phyloP scores from a whole-genome alignment of 2,329 filamentous ascomycete genomes.

The Fusarium xyrophilum region DNA sequence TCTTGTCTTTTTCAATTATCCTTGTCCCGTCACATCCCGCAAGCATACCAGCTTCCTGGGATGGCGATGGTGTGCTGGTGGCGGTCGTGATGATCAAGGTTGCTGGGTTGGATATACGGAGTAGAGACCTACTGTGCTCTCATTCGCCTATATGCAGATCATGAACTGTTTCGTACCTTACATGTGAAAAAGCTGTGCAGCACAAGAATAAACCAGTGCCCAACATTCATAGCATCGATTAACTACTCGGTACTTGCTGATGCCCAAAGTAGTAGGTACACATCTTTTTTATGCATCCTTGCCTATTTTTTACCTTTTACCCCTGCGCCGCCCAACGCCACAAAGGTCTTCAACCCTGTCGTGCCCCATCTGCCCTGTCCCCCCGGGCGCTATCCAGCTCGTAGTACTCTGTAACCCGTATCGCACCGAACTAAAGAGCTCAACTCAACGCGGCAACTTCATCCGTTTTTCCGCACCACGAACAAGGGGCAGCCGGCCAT shows the following conservation, averaged over 20 bases:
- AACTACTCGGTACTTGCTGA: not conserved
- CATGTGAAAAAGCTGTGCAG: not conserved
- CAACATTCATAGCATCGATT: not conserved
- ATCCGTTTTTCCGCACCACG: conserved; percentile 24
- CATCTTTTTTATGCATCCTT: conserved; percentile 23
- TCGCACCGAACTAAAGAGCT: conserved; percentile 9
- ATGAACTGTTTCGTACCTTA: not conserved
- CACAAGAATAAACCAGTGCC: not conserved
- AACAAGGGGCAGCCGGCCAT: conserved; percentile 16
- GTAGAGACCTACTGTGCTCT: not conserved
- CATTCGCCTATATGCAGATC: not conserved
- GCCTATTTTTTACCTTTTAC: conserved; percentile 8
- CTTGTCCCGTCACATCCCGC: conserved; percentile 19
- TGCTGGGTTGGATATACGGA: not conserved
- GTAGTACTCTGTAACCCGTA: conserved; percentile 9
- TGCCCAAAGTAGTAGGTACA: not conserved
- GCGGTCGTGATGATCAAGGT: not conserved
- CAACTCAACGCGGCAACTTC: conserved; percentile 32
- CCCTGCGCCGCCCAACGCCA: conserved; percentile 26
- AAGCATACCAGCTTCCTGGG: conserved; percentile 19
- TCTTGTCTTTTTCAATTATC: conserved; percentile 1
- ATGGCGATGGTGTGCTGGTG: not conserved
- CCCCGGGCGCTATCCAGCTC: conserved; percentile 8
- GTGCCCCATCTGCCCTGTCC: not conserved
- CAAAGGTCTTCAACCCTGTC: conserved; percentile 23